Conservation (phyloP, 441 rosid species). For the Arabidopsis hybrid region DNA sequence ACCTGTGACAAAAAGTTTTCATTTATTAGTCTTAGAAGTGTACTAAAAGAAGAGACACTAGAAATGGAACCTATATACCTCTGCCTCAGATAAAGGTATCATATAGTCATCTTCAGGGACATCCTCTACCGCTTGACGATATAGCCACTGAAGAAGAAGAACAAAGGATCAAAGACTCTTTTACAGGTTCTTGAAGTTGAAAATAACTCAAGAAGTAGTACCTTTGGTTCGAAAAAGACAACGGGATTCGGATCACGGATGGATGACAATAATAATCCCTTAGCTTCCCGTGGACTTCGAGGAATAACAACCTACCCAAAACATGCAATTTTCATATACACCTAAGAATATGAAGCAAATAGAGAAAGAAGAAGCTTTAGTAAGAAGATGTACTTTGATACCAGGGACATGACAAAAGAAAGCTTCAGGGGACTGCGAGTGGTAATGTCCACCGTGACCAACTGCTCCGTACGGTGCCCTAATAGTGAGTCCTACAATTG, state of each 20-base stretch:
- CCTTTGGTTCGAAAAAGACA: conserved; percentile 91
- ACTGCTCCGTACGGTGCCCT: conserved; percentile 95
- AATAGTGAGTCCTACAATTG: conserved; percentile 68
- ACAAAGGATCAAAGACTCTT: neutral
- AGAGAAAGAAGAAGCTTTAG: neutral
- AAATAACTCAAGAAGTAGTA: conserved; percentile 32
- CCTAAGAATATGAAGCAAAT: neutral
- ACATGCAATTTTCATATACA: neutral
- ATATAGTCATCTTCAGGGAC: conserved; percentile 88
- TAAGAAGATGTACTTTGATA: conserved; percentile 52
- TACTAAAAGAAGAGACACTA: neutral
- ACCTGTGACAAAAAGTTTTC: conserved; percentile 6
- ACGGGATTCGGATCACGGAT: conserved; percentile 86
- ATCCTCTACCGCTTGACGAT: conserved; percentile 83
- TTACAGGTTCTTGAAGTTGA: neutral
- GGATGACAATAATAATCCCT: conserved; percentile 74
- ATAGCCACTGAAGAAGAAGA: conserved; percentile 70
- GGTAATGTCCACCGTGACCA: conserved; percentile 94
- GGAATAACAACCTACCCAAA: conserved; percentile 72
- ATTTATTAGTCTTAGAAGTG: neutral
- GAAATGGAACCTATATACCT: conserved; percentile 49
- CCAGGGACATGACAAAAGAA: conserved; percentile 94
- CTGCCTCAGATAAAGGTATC: conserved; percentile 87
- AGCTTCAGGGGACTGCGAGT: conserved; percentile 93
- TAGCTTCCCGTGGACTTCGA: conserved; percentile 82